These are phyloP conservation scores for Wickerhamiella dianesei DNA, from an alignment of 805 yeast species.

Conservation along the genomic window DNA sequence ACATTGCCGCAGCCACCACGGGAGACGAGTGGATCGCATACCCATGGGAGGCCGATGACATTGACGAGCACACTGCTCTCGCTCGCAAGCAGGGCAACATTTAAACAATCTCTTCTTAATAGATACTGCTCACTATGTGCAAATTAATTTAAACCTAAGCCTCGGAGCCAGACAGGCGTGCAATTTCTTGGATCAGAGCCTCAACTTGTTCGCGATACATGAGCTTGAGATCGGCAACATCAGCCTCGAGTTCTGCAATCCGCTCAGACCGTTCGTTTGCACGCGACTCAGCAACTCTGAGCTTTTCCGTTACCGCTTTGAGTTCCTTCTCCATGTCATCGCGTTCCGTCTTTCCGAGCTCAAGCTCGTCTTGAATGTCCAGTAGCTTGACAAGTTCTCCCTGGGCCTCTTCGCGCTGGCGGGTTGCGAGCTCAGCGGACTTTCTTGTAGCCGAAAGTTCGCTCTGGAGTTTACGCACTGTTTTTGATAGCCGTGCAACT, in stretches of 20 bases:
- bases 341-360: conserved; percentile 22
- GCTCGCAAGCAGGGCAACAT: conserved; percentile 59
- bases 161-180: conserved; percentile 1
- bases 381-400: conserved; percentile 49
- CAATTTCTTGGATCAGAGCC: conserved; percentile 49
- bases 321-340: conserved; percentile 40
- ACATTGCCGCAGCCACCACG: conserved; percentile 60
- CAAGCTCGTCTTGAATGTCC: conserved; percentile 39
- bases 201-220: conserved; percentile 73
- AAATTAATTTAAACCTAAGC: background rate
- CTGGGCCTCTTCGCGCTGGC: conserved; percentile 53
- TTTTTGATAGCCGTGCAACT: conserved; percentile 60
- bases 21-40: conserved; percentile 77
- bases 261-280: conserved; percentile 73
- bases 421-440: conserved; percentile 39
- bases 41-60: conserved; percentile 81
- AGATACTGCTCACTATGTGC: background rate
- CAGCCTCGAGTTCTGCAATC: conserved; percentile 76
- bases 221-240: conserved; percentile 78
- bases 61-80: conserved; percentile 55
- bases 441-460: conserved; percentile 56
- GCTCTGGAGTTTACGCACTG: conserved; percentile 64
- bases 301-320: conserved; percentile 34
- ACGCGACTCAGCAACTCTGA: conserved; percentile 20
- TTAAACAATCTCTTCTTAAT: conserved; percentile 16